phyloP scores from a whole-genome alignment of 805 yeast species.

The Metschnikowia sp. region DNA sequence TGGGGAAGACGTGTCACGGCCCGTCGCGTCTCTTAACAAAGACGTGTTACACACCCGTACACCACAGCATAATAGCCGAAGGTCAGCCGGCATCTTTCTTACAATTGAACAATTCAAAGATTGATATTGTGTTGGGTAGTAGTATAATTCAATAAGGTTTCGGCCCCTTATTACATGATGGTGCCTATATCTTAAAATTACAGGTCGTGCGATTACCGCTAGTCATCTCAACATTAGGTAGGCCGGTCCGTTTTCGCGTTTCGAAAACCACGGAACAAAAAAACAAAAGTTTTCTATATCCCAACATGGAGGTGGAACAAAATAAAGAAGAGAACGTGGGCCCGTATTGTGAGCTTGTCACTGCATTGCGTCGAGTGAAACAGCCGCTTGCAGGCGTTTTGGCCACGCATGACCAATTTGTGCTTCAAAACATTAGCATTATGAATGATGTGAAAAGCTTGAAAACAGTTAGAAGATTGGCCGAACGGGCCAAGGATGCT shows the following conservation, averaged over 20 bases:
- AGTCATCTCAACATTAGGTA: no score
- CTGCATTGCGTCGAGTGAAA: slow-evolving; percentile 21
- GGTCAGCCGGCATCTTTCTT: no score
- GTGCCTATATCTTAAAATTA: no score
- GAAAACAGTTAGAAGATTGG: slow-evolving; percentile 5
- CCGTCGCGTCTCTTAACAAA: not conserved
- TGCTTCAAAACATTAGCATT: slow-evolving; percentile 25
- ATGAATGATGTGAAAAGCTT: slow-evolving; percentile 26
- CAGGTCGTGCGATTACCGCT: no score
- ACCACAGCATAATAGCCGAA: not conserved
- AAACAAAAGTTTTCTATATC: no score
- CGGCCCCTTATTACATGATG: no score
- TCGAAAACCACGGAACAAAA: no score
- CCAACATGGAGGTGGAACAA: no score
- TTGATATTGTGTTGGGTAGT: no score
- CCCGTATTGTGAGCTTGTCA: slow-evolving; percentile 25
- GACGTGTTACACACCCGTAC: slow-evolving; percentile 1
- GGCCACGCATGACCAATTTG: slow-evolving; percentile 27
- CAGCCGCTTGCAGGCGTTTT: slow-evolving; percentile 26
- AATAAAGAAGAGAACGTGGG: not conserved
- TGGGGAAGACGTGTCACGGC: not conserved
- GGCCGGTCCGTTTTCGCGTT: no score
- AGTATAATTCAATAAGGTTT: no score
- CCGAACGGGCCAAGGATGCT: slow-evolving; percentile 3
- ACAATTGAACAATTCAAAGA: no score